Evolutionary conservation across 1,284 basidiomycete genomes (phyloP), one percentile per base, ranked within the genome.

Genomic region (Ceratobasidium sp.): DNA sequence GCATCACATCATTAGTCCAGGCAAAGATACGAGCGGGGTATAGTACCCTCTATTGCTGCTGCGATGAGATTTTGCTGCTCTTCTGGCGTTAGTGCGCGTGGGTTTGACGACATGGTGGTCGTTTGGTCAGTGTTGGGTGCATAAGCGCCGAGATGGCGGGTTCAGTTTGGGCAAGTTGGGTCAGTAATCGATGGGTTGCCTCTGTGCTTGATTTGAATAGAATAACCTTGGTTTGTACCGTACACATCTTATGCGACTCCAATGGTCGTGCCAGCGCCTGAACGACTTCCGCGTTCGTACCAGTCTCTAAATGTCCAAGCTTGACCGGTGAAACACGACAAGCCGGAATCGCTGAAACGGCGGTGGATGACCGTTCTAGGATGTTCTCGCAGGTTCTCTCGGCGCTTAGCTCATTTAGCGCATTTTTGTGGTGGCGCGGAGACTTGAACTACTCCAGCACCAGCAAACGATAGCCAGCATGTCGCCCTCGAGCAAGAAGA

Each of bases 41-140:
- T 33, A 23, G 38, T 44, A 80, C 81, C 81, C 79, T 81, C 70
- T 41, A 81, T 73, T 18, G 80, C 79, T 18, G 80, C 80, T 23
- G 38, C 23, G 44, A 81, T 81, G 38, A 81, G 78, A 33, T 68
- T 80, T 41, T 67, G 66, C 27, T 78, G 70, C n/a, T 80, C 79
- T 20, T 79, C 62, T 5, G 73, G 65, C 5, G 77, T 78, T 2
- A 79, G 64, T 7, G 60, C 60, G 60, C 73, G 73, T 18, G 38
- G 48, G 14, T 35, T 27, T 46, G 69, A 33, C 1, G 71, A 48
- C 71, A 75, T 75, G 50, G 50, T 75, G 46, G 70, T 62, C 20
- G 68, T 38, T 18, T 30, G 52, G 57, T 27, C 33, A 12, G 27
- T 27, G 67, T 8, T 46, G 48, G 41, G 55, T 14, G 54, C 35